Conservation (phyloP, 495 filamentous ascomycete genomes). For the Aspergillus steynii region DNA sequence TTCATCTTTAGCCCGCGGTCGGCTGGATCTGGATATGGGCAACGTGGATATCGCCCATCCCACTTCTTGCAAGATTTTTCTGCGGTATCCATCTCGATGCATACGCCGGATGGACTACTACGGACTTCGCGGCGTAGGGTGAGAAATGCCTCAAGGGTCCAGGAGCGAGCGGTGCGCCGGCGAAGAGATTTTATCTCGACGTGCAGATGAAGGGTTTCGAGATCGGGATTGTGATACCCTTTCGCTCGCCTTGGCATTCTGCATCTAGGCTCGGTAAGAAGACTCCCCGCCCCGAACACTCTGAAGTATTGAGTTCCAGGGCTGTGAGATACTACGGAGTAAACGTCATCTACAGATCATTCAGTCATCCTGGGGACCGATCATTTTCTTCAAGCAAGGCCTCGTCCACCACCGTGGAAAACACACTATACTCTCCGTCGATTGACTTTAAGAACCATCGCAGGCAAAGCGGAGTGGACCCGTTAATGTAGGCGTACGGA, state of each 20-base stretch:
- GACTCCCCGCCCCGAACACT: not conserved
- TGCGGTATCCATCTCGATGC: not conserved
- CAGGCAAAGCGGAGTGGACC: not conserved
- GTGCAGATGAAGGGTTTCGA: not conserved
- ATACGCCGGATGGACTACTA: not conserved
- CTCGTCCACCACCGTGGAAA: conserved; percentile 15
- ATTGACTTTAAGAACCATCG: conserved; percentile 8
- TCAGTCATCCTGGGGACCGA: not conserved
- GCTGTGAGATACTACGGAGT: not conserved
- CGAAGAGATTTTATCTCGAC: not conserved
- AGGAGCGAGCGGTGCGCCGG: not conserved
- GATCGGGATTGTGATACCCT: not conserved
- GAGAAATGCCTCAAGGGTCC: conserved; percentile 7
- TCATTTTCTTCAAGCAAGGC: not conserved
- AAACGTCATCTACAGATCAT: not conserved
- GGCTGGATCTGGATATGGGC: not conserved
- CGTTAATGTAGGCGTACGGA: not conserved
- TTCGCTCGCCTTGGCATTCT: not conserved
- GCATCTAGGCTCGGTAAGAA: not conserved
- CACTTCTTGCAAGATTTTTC: not conserved
- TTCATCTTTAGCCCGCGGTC: conserved; percentile 1
- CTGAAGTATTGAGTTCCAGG: not conserved
- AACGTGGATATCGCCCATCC: conserved; percentile 11
- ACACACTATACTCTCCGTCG: not conserved
- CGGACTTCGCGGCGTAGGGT: not conserved